phyloP scores from a whole-genome alignment of 202 grass and related monocot species.

The Alloteropsis angusta region DNA sequence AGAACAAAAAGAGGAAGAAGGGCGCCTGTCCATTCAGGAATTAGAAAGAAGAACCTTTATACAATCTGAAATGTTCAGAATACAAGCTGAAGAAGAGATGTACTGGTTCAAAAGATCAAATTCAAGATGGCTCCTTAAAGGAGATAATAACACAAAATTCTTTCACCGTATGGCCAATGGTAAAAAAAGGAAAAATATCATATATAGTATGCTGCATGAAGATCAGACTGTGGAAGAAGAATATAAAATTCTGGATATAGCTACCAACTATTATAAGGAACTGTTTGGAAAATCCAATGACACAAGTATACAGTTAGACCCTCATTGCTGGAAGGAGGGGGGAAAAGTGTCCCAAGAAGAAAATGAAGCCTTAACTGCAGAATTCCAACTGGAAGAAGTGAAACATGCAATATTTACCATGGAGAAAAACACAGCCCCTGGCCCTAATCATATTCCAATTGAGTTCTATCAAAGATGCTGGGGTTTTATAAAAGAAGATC shows the following conservation, averaged over 20 bases:
- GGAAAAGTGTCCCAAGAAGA: too few species aligned
- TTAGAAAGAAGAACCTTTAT: neutral
- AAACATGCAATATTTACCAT: neutral
- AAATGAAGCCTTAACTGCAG: too few species aligned
- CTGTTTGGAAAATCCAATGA: neutral
- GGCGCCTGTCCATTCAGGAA: too few species aligned
- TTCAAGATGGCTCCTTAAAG: accelerated
- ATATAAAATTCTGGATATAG: accelerated
- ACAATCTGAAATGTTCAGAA: neutral
- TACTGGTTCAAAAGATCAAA: neutral
- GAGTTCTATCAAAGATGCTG: neutral
- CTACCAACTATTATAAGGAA: neutral
- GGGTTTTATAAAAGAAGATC: neutral
- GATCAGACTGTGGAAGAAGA: accelerated
- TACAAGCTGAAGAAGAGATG: accelerated
- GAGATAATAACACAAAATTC: neutral
- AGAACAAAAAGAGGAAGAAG: accelerated
- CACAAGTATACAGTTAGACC: too few species aligned
- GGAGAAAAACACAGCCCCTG: neutral
- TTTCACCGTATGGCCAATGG: neutral
- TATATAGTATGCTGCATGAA: too few species aligned
- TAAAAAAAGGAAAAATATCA: neutral
- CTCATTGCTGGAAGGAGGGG: neutral
- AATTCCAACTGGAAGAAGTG: too few species aligned
- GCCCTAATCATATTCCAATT: neutral